Evolutionary conservation across 345 rosid genomes (phyloP).

Genomic region (Eucalyptus guilfoylei): DNA sequence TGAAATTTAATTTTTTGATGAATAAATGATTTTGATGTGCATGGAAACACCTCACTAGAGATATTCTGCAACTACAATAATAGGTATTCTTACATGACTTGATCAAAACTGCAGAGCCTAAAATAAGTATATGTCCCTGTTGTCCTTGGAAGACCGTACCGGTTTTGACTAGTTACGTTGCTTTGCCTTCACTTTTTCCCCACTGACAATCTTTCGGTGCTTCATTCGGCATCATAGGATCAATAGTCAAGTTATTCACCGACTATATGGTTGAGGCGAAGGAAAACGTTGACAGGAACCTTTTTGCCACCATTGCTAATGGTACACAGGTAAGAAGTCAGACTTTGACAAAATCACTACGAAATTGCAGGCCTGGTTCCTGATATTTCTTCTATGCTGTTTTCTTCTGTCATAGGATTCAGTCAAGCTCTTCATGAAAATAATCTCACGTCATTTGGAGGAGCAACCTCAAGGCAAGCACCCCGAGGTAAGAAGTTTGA

Average conservation of each 20-base stretch:
- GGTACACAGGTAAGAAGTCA: slow-evolving; percentile 34
- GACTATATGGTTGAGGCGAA: slow-evolving; percentile 45
- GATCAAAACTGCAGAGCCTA: not conserved
- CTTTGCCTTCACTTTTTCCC: not conserved
- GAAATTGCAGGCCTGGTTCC: not conserved
- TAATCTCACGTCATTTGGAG: slow-evolving; percentile 34
- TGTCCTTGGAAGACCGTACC: not conserved
- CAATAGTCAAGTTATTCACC: slow-evolving; percentile 34
- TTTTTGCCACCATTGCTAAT: slow-evolving; percentile 17
- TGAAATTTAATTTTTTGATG: not conserved
- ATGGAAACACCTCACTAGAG: not conserved
- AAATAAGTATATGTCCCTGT: not conserved
- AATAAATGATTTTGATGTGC: not conserved
- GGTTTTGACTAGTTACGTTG: not conserved
- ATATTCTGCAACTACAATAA: not conserved
- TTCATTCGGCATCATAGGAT: slow-evolving; percentile 21
- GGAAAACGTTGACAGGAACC: slow-evolving; percentile 55
- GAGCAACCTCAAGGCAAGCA: slow-evolving; percentile 8
- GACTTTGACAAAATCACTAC: not conserved
- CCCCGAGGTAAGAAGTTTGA: slow-evolving; percentile 37
- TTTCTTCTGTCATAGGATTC: not conserved
- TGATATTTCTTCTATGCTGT: not conserved
- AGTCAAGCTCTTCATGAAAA: slow-evolving; percentile 20
- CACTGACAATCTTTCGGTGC: not conserved
- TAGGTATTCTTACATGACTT: not conserved